These are phyloP conservation scores for Spatholobus suberectus DNA, from an alignment of 306 rosid species.

Conservation along the genomic window DNA sequence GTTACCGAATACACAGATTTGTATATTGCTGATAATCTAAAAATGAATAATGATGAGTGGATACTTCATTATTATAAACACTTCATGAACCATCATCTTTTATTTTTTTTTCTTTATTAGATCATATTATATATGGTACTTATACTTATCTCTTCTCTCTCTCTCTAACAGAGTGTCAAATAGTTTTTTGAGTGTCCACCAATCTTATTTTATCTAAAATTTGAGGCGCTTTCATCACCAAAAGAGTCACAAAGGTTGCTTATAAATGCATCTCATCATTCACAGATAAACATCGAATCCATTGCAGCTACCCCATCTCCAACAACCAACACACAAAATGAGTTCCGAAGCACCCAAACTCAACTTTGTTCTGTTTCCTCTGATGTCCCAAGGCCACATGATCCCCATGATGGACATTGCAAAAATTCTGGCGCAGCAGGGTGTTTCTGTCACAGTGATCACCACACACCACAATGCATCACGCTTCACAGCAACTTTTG, in stretches of 20 bases:
- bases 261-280: background rate
- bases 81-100: too few relatives aligned
- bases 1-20: too few relatives aligned
- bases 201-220: too few relatives aligned
- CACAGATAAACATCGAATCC: background rate
- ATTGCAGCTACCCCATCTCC: background rate
- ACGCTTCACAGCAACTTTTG: slow-evolving; percentile 24
- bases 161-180: too few relatives aligned
- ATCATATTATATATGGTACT: too few relatives aligned
- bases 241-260: background rate
- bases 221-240: too few relatives aligned
- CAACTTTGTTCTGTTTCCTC: slow-evolving; percentile 37
- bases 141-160: too few relatives aligned
- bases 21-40: too few relatives aligned
- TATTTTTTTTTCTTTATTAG: too few relatives aligned
- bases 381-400: slow-evolving; percentile 56
- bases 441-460: slow-evolving; percentile 41
- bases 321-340: background rate
- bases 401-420: slow-evolving; percentile 57
- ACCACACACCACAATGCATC: slow-evolving; percentile 51
- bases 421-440: slow-evolving; percentile 33
- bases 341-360: background rate
- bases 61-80: too few relatives aligned
- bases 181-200: too few relatives aligned
- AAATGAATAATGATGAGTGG: too few relatives aligned